Percentiles rank a stretch among this genome's conserved stretches.
phyloP scores from a whole-genome alignment of 495 filamentous ascomycete species.

The Aspergillus indologenus region DNA sequence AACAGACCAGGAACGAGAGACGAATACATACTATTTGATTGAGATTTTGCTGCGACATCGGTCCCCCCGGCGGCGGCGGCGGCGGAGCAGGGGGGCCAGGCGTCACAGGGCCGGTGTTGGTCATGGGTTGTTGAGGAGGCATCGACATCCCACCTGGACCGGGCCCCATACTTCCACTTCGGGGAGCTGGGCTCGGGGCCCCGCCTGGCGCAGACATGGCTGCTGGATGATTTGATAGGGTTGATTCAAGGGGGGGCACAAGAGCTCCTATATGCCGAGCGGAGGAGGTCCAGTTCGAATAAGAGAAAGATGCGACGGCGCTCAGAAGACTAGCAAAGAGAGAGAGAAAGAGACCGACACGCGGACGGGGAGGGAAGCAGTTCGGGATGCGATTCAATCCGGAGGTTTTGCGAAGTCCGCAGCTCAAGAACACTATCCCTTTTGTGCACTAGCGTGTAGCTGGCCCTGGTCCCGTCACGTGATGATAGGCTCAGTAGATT shows the following conservation, averaged over 20 bases:
- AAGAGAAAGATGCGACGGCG: slow-evolving; percentile 1
- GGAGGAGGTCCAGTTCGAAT: not conserved
- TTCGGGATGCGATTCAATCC: not conserved
- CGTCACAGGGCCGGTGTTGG: slow-evolving; percentile 38
- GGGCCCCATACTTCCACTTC: slow-evolving; percentile 53
- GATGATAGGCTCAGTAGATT: not conserved
- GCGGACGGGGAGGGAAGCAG: not conserved
- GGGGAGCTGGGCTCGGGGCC: slow-evolving; percentile 47
- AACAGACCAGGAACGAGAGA: slow-evolving; percentile 2
- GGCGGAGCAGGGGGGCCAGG: slow-evolving; percentile 39
- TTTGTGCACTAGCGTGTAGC: not conserved
- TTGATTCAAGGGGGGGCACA: not conserved
- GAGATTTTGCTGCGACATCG: slow-evolving; percentile 77
- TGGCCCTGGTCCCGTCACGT: not conserved
- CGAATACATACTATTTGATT: slow-evolving; percentile 83
- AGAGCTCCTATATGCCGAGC: not conserved
- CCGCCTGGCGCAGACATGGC: slow-evolving; percentile 49
- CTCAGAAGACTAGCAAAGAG: not conserved
- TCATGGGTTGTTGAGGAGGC: slow-evolving; percentile 48
- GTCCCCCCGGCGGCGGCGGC: slow-evolving; percentile 42
- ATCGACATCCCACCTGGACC: slow-evolving; percentile 46
- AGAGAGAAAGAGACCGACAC: not conserved
- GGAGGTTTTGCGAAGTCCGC: not conserved
- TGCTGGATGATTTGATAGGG: not conserved
- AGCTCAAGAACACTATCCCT: not conserved